Evolutionary conservation across 371 early-diverging fungal species (phyloP).

Genomic region (Cokeromyces recurvatus): DNA sequence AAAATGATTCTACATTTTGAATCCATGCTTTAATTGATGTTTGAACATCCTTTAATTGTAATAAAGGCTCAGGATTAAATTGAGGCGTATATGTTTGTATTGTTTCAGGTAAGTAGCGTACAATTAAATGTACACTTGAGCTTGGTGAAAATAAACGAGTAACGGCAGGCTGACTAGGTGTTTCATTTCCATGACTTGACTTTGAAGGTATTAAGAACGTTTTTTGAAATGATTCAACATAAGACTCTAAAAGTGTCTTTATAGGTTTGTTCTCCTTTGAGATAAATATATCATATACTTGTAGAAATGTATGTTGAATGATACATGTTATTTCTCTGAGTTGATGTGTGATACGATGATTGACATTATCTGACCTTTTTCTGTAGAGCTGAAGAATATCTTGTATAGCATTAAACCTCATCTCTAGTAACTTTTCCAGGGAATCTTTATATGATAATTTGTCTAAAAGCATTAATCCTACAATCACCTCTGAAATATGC

Average conservation of each 20-base stretch:
- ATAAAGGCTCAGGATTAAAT: constrained; percentile 20
- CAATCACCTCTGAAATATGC: constrained; percentile 56
- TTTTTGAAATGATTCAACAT: constrained; percentile 17
- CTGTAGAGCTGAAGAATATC: constrained; percentile 21
- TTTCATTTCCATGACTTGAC: constrained; percentile 11
- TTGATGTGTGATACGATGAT: constrained; percentile 23
- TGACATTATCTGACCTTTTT: constrained; percentile 6
- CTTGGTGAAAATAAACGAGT: constrained; percentile 54
- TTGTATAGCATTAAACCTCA: constrained; percentile 34
- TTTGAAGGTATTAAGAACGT: constrained; percentile 30
- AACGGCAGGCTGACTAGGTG: constrained; percentile 31
- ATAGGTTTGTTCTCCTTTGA: constrained; percentile 9
- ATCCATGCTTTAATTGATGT: constrained; percentile 33
- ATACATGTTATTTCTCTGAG: constrained; percentile 31
- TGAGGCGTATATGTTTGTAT: constrained; percentile 48
- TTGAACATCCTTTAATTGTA: constrained; percentile 21
- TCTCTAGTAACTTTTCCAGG: constrained; percentile 34
- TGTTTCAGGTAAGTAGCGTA: constrained; percentile 51
- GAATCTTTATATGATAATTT: constrained; percentile 36
- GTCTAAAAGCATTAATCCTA: constrained; percentile 62
- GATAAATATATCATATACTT: constrained; percentile 32
- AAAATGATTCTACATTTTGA: constrained; percentile 13
- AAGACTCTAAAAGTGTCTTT: constrained; percentile 17
- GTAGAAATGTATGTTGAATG: constrained; percentile 39
- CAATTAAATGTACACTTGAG: constrained; percentile 53